A percentile compares a stretch with the other conserved stretches of the same genome.
Evolutionary conservation across 2,329 filamentous ascomycete species (phyloP).

Genomic region (Fonsecaea nubica): DNA sequence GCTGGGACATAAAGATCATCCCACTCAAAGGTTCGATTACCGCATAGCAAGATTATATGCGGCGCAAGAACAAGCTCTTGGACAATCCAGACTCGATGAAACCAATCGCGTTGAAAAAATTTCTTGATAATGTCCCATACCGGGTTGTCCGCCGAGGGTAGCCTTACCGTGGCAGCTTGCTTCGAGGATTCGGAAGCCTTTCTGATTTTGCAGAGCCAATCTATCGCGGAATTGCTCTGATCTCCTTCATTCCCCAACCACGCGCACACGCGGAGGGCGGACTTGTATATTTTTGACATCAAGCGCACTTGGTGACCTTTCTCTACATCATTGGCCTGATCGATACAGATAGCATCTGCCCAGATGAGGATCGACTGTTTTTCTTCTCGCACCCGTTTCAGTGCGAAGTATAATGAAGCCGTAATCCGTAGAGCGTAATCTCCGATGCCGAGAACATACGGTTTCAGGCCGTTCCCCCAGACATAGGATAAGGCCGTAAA

Average conservation of each 20-base stretch:
- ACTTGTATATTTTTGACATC: slow-evolving; percentile 10
- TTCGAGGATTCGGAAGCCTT: background rate
- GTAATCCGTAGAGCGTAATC: background rate
- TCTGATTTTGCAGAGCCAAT: background rate
- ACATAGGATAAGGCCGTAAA: slow-evolving; percentile 6
- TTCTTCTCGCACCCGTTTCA: slow-evolving; percentile 1
- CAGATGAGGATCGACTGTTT: background rate
- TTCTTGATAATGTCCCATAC: background rate
- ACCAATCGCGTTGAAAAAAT: background rate
- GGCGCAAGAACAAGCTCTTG: slow-evolving; percentile 1
- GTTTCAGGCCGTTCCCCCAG: background rate
- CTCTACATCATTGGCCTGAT: slow-evolving; percentile 9
- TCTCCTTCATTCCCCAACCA: slow-evolving; percentile 5
- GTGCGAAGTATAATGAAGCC: background rate
- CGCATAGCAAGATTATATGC: background rate
- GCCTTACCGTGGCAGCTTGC: background rate
- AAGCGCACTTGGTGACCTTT: slow-evolving; percentile 9
- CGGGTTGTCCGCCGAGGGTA: background rate
- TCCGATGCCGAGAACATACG: background rate
- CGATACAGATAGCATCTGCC: slow-evolving; percentile 10
- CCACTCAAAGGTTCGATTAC: slow-evolving; percentile 1
- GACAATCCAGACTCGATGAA: background rate
- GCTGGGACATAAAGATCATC: slow-evolving; percentile 2
- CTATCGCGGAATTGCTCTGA: background rate
- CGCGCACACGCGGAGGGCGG: background rate